A percentile compares a stretch with the other conserved stretches of the same genome.
Evolutionary conservation across 257 asterid genomes (phyloP).

Genomic region (Solanum sejunctum): DNA sequence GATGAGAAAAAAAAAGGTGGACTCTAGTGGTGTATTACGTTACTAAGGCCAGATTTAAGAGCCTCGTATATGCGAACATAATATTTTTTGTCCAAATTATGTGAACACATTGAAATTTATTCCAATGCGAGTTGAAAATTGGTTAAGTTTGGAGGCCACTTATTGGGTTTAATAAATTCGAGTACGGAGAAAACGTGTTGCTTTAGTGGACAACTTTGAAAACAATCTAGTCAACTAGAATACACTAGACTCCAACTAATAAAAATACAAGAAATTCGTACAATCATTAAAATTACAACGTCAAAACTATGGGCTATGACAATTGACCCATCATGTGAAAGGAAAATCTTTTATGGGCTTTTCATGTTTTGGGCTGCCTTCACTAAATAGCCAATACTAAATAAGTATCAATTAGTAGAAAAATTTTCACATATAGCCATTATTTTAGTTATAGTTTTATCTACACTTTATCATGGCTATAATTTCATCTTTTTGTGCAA

Average conservation of each 20-base stretch:
- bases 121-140: background rate
- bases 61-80: background rate
- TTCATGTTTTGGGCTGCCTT: background rate
- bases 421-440: too few relatives aligned
- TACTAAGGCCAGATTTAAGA: background rate
- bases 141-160: background rate
- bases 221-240: background rate
- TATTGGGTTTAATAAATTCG: background rate
- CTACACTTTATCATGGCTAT: too few relatives aligned
- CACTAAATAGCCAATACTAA: background rate
- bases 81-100: background rate
- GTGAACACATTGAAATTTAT: too few relatives aligned
- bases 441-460: too few relatives aligned
- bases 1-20: background rate
- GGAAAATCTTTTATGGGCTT: background rate
- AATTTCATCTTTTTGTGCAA: too few relatives aligned
- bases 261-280: background rate
- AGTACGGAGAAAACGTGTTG: background rate
- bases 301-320: background rate
- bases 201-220: background rate
- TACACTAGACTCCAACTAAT: background rate
- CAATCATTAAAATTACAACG: too few relatives aligned
- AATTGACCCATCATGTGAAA: background rate
- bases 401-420: too few relatives aligned
- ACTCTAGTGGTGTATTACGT: background rate